phyloP scores from a whole-genome alignment of 768 basidiomycete genomes.

The Phylloporus arenicola region DNA sequence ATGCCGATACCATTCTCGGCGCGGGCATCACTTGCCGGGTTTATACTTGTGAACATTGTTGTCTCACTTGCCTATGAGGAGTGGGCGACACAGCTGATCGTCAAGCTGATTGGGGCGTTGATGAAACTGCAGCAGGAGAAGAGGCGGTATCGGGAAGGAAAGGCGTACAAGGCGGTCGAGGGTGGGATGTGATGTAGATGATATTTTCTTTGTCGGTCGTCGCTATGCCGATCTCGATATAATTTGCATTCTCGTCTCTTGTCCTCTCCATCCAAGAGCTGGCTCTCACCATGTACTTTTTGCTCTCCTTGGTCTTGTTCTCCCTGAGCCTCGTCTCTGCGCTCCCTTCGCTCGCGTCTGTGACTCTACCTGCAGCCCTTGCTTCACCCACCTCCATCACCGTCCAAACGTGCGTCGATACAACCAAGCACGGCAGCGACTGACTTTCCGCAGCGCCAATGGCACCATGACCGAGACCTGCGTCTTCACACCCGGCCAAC shows the following conservation, averaged over 20 bases:
- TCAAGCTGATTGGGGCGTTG: slow-evolving; percentile 47
- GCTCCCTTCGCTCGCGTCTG: slow-evolving; percentile 21
- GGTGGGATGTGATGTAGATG: slow-evolving; percentile 48
- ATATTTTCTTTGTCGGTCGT: slow-evolving; percentile 1
- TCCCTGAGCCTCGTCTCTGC: slow-evolving; percentile 24
- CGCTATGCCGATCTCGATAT: slow-evolving; percentile 16
- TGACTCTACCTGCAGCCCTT: slow-evolving; percentile 18
- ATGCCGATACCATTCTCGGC: slow-evolving; percentile 68
- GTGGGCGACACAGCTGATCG: slow-evolving; percentile 59
- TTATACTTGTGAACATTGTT: slow-evolving; percentile 64
- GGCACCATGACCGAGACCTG: slow-evolving; percentile 57
- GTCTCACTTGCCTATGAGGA: slow-evolving; percentile 73
- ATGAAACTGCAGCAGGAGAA: slow-evolving; percentile 37
- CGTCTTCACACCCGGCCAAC: slow-evolving; percentile 50
- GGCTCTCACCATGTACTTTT: slow-evolving; percentile 32
- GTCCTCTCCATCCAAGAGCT: slow-evolving; percentile 28
- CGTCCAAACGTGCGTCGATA: slow-evolving; percentile 37
- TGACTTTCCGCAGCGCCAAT: slow-evolving; percentile 33
- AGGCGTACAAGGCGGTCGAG: slow-evolving; percentile 83
- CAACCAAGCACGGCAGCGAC: background rate
- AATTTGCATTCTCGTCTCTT: background rate
- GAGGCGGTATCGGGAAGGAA: slow-evolving; percentile 55
- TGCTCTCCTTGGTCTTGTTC: slow-evolving; percentile 23
- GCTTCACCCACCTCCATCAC: slow-evolving; percentile 32
- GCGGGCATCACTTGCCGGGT: slow-evolving; percentile 61